These are phyloP conservation scores for Colletotrichum trifolii DNA, from an alignment of 2,329 filamentous ascomycete species.

Conservation along the genomic window DNA sequence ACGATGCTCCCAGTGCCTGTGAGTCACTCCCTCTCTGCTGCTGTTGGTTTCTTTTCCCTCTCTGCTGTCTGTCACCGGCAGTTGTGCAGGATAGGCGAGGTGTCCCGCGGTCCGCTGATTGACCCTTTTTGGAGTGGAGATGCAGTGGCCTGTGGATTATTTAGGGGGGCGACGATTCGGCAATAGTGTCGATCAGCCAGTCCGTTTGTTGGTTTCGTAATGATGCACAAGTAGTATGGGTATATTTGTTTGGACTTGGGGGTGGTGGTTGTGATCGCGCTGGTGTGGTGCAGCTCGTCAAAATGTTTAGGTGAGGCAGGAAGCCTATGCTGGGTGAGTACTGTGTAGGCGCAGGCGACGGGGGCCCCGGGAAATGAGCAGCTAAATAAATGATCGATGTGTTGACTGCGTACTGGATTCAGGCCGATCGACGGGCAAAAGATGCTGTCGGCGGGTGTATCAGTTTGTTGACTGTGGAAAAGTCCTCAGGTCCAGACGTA, in stretches of 20 bases:
- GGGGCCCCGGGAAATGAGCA: not conserved
- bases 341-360: not conserved
- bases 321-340: not conserved
- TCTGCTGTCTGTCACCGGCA: conserved; percentile 11
- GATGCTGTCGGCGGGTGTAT: too few species aligned
- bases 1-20: too few species aligned
- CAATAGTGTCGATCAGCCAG: not conserved
- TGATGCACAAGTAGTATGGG: conserved; percentile 19
- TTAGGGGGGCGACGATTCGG: not conserved
- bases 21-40: not conserved
- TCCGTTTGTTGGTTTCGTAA: conserved; percentile 25
- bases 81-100: not conserved
- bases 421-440: not conserved
- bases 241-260: conserved; percentile 24
- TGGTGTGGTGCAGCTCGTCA: not conserved
- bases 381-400: conserved; percentile 11
- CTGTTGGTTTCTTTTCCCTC: not conserved
- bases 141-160: not conserved
- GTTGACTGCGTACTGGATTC: not conserved
- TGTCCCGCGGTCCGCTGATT: too few species aligned
- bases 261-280: conserved; percentile 27
- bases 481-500: too few species aligned
- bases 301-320: not conserved
- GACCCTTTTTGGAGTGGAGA: too few species aligned
- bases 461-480: too few species aligned